Base-by-base conservation (phyloP, 2,329 filamentous ascomycete species). In the Torrubiellomyces zombiae region DNA sequence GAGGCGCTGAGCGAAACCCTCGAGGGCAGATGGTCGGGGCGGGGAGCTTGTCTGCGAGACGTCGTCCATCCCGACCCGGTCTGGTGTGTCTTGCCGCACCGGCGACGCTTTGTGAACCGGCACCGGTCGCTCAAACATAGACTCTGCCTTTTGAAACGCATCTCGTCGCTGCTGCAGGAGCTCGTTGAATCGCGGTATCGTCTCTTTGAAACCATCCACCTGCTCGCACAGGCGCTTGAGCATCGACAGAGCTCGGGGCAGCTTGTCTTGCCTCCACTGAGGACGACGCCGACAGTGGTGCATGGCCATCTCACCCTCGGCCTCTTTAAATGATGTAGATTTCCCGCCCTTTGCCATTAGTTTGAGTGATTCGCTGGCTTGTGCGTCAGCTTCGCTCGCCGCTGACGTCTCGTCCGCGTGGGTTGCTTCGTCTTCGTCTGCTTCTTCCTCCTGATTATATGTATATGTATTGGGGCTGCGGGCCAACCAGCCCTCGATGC, bases 401-500 rank as follows among this genome's bases (percentile, higher is more conserved):
- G n/a, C 24, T 15, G 18, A 31, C 18, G 19, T 30, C 28, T 20
- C 32, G 8, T 28, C 28, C 10, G 21, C 17, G 4, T 28, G 28
- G n/a, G n/a, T n/a, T n/a, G n/a, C n/a, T n/a, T n/a, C n/a, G n/a
- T n/a, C n/a, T 12, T 31, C 32, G 5, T 35, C 35, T 6, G 36
- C 38, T 7, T 44, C 39, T 40, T 60, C 33, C 38, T 58, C 28
- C 48, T 61, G 32, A 44, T 53, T 33, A 23, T 62, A 60, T 7
- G 58, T 56, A 30, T 67, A 78, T 5, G 56, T 53, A 40, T 73
- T 58, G 4, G 79, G 77, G 26, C 75, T 70, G 10, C 81, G 73
- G 5, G 86, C 58, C 16, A 95, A 56, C 86, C 89, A 98, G n/a
- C 79, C 78, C 42, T 94, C 82, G 9, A 94, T 62, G 12, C 74